Conservation (phyloP, 228 moss, liverwort and hornwort species). For the Sphagnum magellanicum region DNA sequence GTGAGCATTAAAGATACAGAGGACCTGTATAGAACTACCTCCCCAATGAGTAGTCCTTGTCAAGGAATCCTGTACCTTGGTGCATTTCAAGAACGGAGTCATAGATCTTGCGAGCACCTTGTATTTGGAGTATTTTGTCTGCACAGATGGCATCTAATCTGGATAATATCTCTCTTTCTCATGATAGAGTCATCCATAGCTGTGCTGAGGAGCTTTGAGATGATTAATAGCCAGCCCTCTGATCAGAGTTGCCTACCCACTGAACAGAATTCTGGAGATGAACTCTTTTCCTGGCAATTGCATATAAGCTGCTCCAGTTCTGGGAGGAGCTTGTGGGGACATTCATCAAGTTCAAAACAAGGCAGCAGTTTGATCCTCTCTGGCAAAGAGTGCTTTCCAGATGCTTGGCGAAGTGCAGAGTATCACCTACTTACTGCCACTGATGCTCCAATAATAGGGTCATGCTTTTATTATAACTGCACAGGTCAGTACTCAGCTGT, state of each 20-base stretch:
- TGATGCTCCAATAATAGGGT: conserved; percentile 11
- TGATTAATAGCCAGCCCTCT: not conserved
- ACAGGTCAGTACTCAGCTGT: conserved; percentile 15
- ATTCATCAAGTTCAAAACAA: conserved; percentile 10
- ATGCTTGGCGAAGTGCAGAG: conserved; percentile 5
- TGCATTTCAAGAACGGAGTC: not conserved
- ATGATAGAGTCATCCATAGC: conserved; percentile 9
- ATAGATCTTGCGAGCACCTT: conserved; percentile 14
- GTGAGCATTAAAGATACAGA: conserved; percentile 6
- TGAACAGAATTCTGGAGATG: conserved; percentile 5
- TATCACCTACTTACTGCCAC: conserved; percentile 11
- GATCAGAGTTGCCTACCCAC: not conserved
- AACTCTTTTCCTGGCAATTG: conserved; percentile 8
- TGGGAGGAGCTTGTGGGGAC: conserved; percentile 7
- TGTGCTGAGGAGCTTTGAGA: conserved; percentile 13
- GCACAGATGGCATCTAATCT: conserved; percentile 22
- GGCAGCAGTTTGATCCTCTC: conserved; percentile 10
- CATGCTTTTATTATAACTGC: conserved; percentile 18
- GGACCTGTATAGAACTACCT: not conserved
- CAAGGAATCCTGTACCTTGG: not conserved
- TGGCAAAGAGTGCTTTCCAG: conserved; percentile 12
- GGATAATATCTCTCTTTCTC: conserved; percentile 16
- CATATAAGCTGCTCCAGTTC: conserved; percentile 13
- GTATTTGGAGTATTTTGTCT: conserved; percentile 22
- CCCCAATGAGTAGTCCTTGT: not conserved